Percentiles rank a stretch among this genome's conserved stretches.
Evolutionary conservation across 768 basidiomycete species (phyloP).

Genomic region (Cantharellus anzutake): DNA sequence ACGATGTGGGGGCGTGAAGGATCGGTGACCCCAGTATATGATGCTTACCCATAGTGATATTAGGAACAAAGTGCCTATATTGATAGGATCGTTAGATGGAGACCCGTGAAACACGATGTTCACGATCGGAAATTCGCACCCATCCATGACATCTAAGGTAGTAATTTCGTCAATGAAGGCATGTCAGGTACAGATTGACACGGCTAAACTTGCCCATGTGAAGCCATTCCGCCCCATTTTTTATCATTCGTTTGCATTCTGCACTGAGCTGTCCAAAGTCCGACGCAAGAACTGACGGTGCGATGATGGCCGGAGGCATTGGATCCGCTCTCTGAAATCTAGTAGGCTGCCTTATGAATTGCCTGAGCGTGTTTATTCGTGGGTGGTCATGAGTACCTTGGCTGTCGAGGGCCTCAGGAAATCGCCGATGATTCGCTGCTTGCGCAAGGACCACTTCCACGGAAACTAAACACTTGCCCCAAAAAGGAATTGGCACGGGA

Average conservation of each 20-base stretch:
- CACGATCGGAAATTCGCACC: slow-evolving; percentile 27
- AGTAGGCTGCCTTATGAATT: too few species aligned
- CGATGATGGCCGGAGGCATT: slow-evolving; percentile 85
- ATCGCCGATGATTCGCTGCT: too few species aligned
- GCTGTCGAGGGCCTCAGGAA: too few species aligned
- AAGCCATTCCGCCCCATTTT: slow-evolving; percentile 89
- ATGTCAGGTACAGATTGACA: neutral
- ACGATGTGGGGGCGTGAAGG: neutral
- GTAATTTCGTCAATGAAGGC: neutral
- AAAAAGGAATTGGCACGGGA: too few species aligned
- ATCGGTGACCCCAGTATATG: neutral
- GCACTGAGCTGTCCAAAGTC: slow-evolving; percentile 90
- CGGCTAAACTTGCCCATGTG: slow-evolving; percentile 60
- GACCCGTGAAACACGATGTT: too few species aligned
- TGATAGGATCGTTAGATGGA: neutral
- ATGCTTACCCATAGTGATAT: slow-evolving; percentile 83
- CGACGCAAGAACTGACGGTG: slow-evolving; percentile 90
- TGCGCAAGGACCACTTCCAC: too few species aligned
- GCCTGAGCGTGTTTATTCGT: too few species aligned
- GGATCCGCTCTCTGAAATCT: neutral
- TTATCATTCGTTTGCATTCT: slow-evolving; percentile 95
- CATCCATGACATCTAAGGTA: slow-evolving; percentile 84
- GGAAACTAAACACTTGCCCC: too few species aligned
- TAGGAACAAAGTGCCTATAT: slow-evolving; percentile 85
- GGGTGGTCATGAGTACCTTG: too few species aligned